Percentiles rank a stretch among this genome's conserved stretches.
These are phyloP conservation scores for Astragalus membranaceus DNA, from an alignment of 306 rosid species.

Conservation along the genomic window DNA sequence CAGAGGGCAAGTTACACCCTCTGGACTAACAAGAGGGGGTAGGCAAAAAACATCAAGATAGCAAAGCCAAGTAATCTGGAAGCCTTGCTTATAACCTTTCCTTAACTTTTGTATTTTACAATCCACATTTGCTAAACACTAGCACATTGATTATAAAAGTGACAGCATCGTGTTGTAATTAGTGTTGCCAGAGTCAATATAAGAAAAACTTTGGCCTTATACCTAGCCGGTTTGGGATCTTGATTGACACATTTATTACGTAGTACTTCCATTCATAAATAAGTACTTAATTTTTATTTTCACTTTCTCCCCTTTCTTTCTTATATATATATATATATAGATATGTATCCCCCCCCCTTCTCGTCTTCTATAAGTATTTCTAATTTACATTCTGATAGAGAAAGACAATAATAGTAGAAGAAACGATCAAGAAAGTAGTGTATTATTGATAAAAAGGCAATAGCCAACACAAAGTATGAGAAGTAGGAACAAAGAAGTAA, in stretches of 20 bases:
- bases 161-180: background rate
- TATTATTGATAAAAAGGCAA: no score
- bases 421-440: no score
- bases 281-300: background rate
- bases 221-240: background rate
- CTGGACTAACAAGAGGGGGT: background rate
- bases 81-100: background rate
- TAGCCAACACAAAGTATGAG: no score
- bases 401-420: no score
- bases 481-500: no score
- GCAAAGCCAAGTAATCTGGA: no score
- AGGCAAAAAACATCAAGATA: no score
- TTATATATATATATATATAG: background rate
- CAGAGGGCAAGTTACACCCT: background rate
- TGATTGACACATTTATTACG: background rate
- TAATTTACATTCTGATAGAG: no score
- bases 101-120: background rate
- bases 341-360: background rate
- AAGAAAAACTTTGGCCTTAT: background rate
- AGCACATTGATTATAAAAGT: background rate
- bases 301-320: background rate
- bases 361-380: background rate
- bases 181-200: background rate
- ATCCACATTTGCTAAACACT: background rate
- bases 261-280: background rate